These are phyloP conservation scores for Chlorella sp. DNA, from an alignment of 139 green algal species.

Conservation along the genomic window DNA sequence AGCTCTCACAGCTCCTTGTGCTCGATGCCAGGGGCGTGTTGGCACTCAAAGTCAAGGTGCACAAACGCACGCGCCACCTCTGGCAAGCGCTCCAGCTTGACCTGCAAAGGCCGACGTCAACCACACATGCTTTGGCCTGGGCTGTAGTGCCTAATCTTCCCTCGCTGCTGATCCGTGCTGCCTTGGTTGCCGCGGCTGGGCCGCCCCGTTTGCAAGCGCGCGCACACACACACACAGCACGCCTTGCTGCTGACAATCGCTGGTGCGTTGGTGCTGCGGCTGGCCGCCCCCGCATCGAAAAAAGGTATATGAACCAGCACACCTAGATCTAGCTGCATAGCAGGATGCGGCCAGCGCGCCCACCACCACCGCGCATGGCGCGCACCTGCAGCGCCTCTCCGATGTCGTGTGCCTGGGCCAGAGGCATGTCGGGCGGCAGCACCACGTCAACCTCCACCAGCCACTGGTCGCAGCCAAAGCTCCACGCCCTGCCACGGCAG, in stretches of 20 bases:
- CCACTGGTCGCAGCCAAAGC: conserved; percentile 1
- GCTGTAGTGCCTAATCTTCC: not conserved
- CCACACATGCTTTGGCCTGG: not conserved
- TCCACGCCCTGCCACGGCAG: conserved; percentile 10
- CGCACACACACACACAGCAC: too few species aligned
- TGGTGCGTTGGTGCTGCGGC: too few species aligned
- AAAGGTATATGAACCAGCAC: too few species aligned
- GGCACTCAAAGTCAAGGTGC: conserved; percentile 5
- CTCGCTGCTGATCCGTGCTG: too few species aligned
- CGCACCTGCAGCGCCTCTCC: conserved; percentile 9
- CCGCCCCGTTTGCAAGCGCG: too few species aligned
- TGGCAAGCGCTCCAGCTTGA: conserved; percentile 9
- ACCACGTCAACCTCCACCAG: conserved; percentile 9
- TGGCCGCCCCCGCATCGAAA: too few species aligned
- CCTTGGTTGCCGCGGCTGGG: too few species aligned
- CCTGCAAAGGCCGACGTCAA: not conserved
- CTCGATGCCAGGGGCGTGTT: conserved; percentile 1
- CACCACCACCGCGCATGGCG: too few species aligned
- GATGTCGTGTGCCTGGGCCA: not conserved
- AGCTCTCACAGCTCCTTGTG: conserved; percentile 5
- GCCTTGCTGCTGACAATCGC: too few species aligned
- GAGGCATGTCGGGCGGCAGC: conserved; percentile 1
- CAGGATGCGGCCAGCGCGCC: too few species aligned
- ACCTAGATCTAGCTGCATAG: too few species aligned
- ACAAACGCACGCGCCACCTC: conserved; percentile 8